Conservation (phyloP, 2,329 filamentous ascomycete species). For the Hortaea werneckii region DNA sequence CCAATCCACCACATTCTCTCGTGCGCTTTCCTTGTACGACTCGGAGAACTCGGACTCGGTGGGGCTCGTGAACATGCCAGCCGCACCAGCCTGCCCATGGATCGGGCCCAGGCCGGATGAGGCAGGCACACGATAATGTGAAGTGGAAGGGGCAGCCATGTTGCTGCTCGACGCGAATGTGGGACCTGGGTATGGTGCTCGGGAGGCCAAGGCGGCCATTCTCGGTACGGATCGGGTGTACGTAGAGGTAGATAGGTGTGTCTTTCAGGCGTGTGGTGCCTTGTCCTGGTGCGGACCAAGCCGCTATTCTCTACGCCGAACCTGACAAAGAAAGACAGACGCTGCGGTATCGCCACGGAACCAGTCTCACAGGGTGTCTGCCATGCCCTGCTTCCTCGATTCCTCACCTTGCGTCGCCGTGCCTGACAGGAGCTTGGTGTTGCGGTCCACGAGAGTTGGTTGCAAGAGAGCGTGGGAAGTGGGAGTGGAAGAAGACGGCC, state of each 20-base stretch:
- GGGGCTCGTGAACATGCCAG: constrained; percentile 61
- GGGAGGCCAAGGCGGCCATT: constrained; percentile 73
- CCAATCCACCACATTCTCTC: constrained; percentile 50
- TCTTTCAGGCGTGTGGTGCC: too few relatives aligned
- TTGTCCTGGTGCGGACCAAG: neutral
- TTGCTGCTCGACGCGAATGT: constrained; percentile 9
- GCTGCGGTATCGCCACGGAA: neutral
- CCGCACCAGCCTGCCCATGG: constrained; percentile 27
- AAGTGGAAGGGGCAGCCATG: constrained; percentile 10
- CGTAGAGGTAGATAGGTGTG: too few relatives aligned
- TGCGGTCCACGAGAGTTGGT: too few relatives aligned
- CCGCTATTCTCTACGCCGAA: too few relatives aligned
- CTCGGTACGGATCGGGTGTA: constrained; percentile 3
- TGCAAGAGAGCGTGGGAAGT: too few relatives aligned
- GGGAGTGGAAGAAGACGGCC: too few relatives aligned
- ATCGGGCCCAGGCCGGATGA: constrained; percentile 4
- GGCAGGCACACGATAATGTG: constrained; percentile 17
- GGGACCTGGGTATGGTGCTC: constrained; percentile 56
- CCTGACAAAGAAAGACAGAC: neutral
- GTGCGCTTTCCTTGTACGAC: constrained; percentile 42
- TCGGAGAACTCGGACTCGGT: constrained; percentile 92
- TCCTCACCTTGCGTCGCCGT: too few relatives aligned
- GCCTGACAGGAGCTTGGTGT: too few relatives aligned
- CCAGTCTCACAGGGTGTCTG: neutral
- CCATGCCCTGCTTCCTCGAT: neutral